Percentiles rank a stretch among this genome's conserved stretches.
phyloP scores from a whole-genome alignment of 768 basidiomycete genomes.

The Suillus alpinus region DNA sequence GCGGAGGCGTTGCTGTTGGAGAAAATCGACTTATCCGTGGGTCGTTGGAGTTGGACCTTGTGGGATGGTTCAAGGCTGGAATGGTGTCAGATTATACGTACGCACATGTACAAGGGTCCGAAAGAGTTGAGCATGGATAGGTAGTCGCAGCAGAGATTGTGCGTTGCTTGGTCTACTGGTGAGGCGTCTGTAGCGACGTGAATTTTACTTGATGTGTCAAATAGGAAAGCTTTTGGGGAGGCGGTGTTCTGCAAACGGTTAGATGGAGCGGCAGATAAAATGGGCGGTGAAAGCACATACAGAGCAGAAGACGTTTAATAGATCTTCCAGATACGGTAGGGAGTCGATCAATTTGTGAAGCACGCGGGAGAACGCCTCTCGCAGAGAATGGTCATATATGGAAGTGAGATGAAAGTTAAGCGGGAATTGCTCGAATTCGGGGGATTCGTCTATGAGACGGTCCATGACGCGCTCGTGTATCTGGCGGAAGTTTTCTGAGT shows the following conservation, averaged over 20 bases:
- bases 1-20: not conserved
- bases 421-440: slow-evolving; percentile 74
- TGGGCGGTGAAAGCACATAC: slow-evolving; percentile 36
- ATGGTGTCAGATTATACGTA: not conserved
- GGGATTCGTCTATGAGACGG: slow-evolving; percentile 69
- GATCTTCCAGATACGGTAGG: slow-evolving; percentile 80
- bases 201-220: slow-evolving; percentile 79
- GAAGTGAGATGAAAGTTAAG: slow-evolving; percentile 91
- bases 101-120: slow-evolving; percentile 60
- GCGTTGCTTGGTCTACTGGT: slow-evolving; percentile 84
- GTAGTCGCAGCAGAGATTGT: slow-evolving; percentile 90
- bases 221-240: slow-evolving; percentile 90
- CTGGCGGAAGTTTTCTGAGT: slow-evolving; percentile 82
- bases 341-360: slow-evolving; percentile 85
- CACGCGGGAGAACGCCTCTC: slow-evolving; percentile 89
- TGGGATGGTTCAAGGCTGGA: not conserved
- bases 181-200: slow-evolving; percentile 95
- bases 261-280: not conserved
- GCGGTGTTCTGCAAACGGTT: slow-evolving; percentile 67
- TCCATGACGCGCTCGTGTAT: slow-evolving; percentile 86
- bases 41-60: not conserved
- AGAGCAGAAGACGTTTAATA: slow-evolving; percentile 82
- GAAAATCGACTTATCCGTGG: not conserved
- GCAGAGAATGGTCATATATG: slow-evolving; percentile 87
- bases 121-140: slow-evolving; percentile 85